These are phyloP conservation scores for Kwoniella bestiolae DNA, from an alignment of 768 basidiomycete species.

Conservation along the genomic window DNA sequence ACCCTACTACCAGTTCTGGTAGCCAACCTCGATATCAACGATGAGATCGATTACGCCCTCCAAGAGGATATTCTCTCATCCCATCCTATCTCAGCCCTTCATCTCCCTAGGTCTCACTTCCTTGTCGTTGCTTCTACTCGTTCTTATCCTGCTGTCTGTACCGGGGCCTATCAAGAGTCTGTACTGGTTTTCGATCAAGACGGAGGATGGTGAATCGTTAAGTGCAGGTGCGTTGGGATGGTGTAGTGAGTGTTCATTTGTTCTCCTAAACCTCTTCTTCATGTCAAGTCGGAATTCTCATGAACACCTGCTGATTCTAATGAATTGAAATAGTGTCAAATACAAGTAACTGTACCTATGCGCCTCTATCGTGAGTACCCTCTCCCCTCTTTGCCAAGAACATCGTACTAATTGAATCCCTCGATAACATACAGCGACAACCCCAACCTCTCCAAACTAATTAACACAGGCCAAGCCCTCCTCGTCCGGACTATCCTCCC, in stretches of 20 bases:
- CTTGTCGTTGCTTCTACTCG: slow-evolving; percentile 50
- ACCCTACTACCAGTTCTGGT: too few relatives aligned
- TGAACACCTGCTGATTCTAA: neutral
- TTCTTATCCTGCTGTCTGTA: slow-evolving; percentile 53
- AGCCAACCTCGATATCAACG: too few relatives aligned
- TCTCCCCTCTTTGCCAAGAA: neutral
- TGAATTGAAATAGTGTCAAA: slow-evolving; percentile 22
- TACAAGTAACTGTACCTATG: slow-evolving; percentile 55
- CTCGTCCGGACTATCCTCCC: slow-evolving; percentile 52
- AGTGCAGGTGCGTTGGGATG: slow-evolving; percentile 53
- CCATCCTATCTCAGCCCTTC: slow-evolving; percentile 38
- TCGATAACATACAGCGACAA: slow-evolving; percentile 41
- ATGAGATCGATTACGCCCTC: too few relatives aligned
- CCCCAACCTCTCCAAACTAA: slow-evolving; percentile 37
- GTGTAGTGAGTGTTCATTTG: slow-evolving; percentile 45
- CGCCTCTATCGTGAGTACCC: slow-evolving; percentile 46
- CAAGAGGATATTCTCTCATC: slow-evolving; percentile 15
- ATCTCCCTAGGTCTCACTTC: slow-evolving; percentile 46
- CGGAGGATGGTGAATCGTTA: slow-evolving; percentile 23
- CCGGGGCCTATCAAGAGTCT: slow-evolving; percentile 55
- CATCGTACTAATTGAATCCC: neutral
- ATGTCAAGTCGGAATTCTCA: too few relatives aligned
- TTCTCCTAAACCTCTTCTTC: neutral
- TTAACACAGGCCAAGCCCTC: slow-evolving; percentile 52
- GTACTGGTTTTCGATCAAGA: slow-evolving; percentile 53